Conservation (phyloP, 768 basidiomycete genomes). For the Lanmaoa pseudosensibilis region DNA sequence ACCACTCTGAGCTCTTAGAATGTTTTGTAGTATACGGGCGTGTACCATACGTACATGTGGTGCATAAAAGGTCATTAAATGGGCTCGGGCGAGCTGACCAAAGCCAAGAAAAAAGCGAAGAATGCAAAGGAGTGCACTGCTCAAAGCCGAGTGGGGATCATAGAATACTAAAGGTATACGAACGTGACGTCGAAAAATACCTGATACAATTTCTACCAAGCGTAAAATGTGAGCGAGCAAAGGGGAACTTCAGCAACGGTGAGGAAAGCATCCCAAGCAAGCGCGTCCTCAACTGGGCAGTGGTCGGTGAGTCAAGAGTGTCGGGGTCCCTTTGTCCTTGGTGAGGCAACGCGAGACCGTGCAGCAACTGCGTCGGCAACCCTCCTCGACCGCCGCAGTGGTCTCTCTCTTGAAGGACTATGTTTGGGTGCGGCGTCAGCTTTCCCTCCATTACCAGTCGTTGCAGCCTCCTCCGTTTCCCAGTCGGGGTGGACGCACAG, state of each 20-base stretch:
- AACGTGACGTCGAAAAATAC: conserved; percentile 13
- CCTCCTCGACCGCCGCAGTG: conserved; percentile 55
- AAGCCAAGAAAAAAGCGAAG: conserved; percentile 13
- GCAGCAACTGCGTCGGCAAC: conserved; percentile 60
- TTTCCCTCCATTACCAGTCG: conserved; percentile 1
- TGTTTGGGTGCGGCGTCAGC: conserved; percentile 1
- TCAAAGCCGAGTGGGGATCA: conserved; percentile 26
- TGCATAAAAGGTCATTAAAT: conserved; percentile 21
- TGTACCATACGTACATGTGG: conserved; percentile 11
- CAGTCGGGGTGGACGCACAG: conserved; percentile 61
- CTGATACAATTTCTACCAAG: conserved; percentile 29
- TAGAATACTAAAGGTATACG: conserved; percentile 29
- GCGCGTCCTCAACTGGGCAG: background rate
- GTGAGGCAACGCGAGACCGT: conserved; percentile 44
- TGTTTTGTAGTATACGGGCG: conserved; percentile 16
- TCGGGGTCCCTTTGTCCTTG: conserved; percentile 27
- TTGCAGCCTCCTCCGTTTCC: conserved; percentile 38
- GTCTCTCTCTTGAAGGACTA: conserved; percentile 7
- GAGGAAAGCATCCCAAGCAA: conserved; percentile 1
- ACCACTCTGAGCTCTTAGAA: conserved; percentile 2
- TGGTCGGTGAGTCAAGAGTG: conserved; percentile 21
- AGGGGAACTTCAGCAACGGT: conserved; percentile 12
- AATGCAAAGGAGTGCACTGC: conserved; percentile 13
- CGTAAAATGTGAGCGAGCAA: conserved; percentile 4
- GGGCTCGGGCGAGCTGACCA: conserved; percentile 4